These are phyloP conservation scores for Daedaleopsis sinensis DNA, from an alignment of 768 basidiomycete genomes.

Conservation along the genomic window DNA sequence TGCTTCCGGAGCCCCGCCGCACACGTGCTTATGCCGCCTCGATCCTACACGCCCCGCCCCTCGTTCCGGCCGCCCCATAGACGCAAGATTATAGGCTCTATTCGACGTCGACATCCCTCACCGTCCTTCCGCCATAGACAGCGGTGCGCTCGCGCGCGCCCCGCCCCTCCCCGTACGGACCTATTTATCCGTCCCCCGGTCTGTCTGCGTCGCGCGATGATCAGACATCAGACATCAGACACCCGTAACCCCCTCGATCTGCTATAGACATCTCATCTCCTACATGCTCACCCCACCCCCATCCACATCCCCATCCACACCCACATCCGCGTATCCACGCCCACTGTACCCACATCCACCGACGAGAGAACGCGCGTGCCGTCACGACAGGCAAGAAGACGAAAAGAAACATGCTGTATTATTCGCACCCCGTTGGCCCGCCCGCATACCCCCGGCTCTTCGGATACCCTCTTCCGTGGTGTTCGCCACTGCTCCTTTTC, in stretches of 20 bases:
- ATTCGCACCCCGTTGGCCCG: not conserved
- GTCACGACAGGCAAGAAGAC: slow-evolving; percentile 9
- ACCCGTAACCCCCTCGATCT: not conserved
- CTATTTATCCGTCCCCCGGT: not conserved
- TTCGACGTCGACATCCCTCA: not conserved
- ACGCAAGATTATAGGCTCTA: not conserved
- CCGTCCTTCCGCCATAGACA: not conserved
- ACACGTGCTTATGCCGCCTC: not conserved
- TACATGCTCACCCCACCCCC: no score
- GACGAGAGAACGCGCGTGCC: not conserved
- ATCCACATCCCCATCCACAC: not conserved
- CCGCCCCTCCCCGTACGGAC: not conserved
- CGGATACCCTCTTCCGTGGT: not conserved
- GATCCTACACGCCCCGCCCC: not conserved
- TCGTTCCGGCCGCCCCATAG: not conserved
- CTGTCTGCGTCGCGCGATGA: not conserved
- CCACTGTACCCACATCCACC: not conserved
- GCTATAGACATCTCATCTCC: slow-evolving; percentile 1
- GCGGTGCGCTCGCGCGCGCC: not conserved
- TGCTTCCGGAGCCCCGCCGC: not conserved
- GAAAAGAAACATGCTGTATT: slow-evolving; percentile 13
- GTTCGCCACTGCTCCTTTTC: not conserved
- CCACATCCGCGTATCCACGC: not conserved
- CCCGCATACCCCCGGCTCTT: not conserved
- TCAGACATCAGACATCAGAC: no score